Base-by-base conservation (phyloP, 176 grass and related monocot genomes). In the Rhynchospora tenuis region DNA sequence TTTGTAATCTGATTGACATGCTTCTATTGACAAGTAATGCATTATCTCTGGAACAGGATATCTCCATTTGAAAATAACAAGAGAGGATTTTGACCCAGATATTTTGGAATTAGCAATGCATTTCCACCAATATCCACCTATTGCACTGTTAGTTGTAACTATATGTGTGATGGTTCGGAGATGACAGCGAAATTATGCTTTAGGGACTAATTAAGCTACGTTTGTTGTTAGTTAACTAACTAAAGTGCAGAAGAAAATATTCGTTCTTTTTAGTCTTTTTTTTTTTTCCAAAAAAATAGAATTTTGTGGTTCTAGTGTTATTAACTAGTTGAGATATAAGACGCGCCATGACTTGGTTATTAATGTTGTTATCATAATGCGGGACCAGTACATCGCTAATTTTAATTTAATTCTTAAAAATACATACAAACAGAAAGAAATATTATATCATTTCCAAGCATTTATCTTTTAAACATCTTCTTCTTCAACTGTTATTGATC, bases 121-220 rank as follows among this genome's bases (percentile, higher is more conserved):
- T 45, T 10, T 80, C 27, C 33, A 80, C 51, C 57, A 63, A 47
- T 27, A 47, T 67, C 59, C 81, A 81, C 85, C 84, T 75, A 85
- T 88, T 86, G 78, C 85, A 89, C 77, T 23, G 83, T 91, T 91
- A 81, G 89, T 91, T 91, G 76, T 79, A 94, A 94, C 85, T 59
- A 86, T 63, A 84, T 86, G 42, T n/a, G 8, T 22, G 20, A 65
- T 79, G 33, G 75, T 79, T 64, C 59, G 67, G 26, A 55, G 6
- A 51, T 80, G 84, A 86, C 19, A 65, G 59, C 80, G 84, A 86
- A 80, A 70, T 69, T 56, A 14, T 75, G 71, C 71, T 74, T 52
- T 74, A 23, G 47, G 0, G 72, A 75, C 72, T 54, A 75, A 75
- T 75, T 23, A 47, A 82, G 59, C 59, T 12, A 27, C 5, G 44